phyloP scores from a whole-genome alignment of 1,284 basidiomycete genomes.

The Ustilago curta region DNA sequence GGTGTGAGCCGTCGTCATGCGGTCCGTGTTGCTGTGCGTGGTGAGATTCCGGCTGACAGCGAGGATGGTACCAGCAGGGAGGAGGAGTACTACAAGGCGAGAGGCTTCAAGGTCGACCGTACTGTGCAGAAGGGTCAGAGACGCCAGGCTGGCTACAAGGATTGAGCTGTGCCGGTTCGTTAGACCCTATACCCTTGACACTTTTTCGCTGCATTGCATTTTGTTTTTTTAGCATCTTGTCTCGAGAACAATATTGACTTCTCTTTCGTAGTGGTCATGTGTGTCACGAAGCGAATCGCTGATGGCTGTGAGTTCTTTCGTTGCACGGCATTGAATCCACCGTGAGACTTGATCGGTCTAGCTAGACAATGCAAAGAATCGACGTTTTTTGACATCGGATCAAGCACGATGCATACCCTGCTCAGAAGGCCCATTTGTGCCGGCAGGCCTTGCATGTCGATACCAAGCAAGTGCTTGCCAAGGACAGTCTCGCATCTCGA shows the following conservation, averaged over 20 bases:
- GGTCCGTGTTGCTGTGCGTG: constrained; percentile 54
- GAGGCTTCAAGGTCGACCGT: constrained; percentile 45
- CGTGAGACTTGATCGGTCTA: no score
- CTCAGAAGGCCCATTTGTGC: no score
- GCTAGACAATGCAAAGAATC: no score
- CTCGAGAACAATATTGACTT: background rate
- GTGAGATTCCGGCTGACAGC: constrained; percentile 50
- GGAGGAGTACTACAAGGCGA: constrained; percentile 48
- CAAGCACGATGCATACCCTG: no score
- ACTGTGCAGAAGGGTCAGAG: constrained; percentile 43
- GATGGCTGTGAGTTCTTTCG: no score
- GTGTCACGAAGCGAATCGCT: no score
- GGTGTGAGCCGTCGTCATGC: constrained; percentile 52
- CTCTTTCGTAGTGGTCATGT: no score
- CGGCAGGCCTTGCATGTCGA: no score
- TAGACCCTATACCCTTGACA: background rate
- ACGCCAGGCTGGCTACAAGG: constrained; percentile 53
- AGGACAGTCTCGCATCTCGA: no score
- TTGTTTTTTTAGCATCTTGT: constrained; percentile 1
- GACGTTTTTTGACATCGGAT: no score
- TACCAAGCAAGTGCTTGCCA: no score
- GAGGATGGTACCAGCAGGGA: constrained; percentile 45
- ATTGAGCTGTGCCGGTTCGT: constrained; percentile 11
- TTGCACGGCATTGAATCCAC: no score
- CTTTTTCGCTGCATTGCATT: background rate